Evolutionary conservation across 1,284 basidiomycete species (phyloP), one percentile per base, ranked within the genome.

Genomic region (Boletellus deceptivus): DNA sequence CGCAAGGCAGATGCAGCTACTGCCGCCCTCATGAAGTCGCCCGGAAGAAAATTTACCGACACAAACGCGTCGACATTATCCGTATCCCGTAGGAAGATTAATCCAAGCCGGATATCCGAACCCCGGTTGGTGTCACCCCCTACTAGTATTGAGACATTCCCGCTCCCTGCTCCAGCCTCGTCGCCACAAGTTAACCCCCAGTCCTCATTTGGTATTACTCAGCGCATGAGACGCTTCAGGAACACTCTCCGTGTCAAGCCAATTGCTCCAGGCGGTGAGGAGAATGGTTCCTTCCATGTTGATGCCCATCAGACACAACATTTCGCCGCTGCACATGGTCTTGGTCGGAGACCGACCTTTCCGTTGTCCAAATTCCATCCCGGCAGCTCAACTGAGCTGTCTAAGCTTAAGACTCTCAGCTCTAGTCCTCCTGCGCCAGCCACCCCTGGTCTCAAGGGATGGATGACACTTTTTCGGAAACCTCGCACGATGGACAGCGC

Each of bases 401-500:
- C 69, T 18, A 75, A 77, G 55, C 74, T 77, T 53, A 84, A 81
- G 59, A 72, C 76, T 3, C 66, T 78, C 20, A 61, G 77, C 20
- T 68, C 78, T 16, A 80, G 77, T 52, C 83, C 85, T 18, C 84
- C 85, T 55, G 80, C 84, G 5, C 83, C 86, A 18, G 79, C 86
- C 22, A 76, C 82, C 13, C 88, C 87, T 33, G 84, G 86, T 38
- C 61, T 90, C 22, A 87, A 83, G 65, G 83, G 86, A 10, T 85
- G 91, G 67, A 89, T 91, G 79, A 80, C 87, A 25, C 79, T 86
- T 35, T 86, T 91, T 64, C 79, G 86, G 45, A 90, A 83, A 62
- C 79, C 76, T 54, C 77, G 83, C 48, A 62, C 72, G 18, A 61
- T 71, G n/a, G 65, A 70, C 41, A 52, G 49, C 31, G 13, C 49